Conservation (phyloP, 495 filamentous ascomycete genomes). For the Xylaria acuta region DNA sequence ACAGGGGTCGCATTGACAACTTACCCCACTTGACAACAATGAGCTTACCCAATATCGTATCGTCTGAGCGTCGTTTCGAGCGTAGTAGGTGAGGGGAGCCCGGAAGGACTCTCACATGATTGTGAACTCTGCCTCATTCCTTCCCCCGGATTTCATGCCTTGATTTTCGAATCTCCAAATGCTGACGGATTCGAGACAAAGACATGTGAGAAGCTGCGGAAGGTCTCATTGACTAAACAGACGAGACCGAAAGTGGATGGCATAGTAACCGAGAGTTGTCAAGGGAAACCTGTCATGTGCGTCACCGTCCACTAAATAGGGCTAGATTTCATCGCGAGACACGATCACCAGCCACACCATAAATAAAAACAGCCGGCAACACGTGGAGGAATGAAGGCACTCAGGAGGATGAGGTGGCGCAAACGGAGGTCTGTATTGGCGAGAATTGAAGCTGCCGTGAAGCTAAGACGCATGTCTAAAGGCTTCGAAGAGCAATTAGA, state of each 20-base stretch:
- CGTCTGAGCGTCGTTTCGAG: not conserved
- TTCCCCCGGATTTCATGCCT: not conserved
- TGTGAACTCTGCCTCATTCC: constrained; percentile 4
- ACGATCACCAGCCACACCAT: not conserved
- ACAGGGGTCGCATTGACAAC: constrained; percentile 3
- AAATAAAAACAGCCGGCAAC: not conserved
- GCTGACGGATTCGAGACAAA: not conserved
- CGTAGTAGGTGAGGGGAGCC: not conserved
- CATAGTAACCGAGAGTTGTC: not conserved
- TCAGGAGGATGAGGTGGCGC: not conserved
- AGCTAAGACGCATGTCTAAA: not conserved
- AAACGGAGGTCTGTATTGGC: not conserved
- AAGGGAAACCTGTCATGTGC: not conserved
- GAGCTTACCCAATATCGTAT: constrained; percentile 8
- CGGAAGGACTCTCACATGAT: not conserved
- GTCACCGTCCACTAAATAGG: not conserved
- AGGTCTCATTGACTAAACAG: not conserved
- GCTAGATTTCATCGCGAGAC: not conserved
- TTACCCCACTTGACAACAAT: not conserved
- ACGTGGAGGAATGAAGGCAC: not conserved
- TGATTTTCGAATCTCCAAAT: not conserved
- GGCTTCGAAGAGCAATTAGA: not conserved
- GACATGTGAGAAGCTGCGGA: not conserved
- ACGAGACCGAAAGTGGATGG: not conserved
- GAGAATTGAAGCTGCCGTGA: not conserved